Percentiles rank a stretch among this genome's conserved stretches.
phyloP scores from a whole-genome alignment of 805 yeast species.

The Ogataea methanolica region DNA sequence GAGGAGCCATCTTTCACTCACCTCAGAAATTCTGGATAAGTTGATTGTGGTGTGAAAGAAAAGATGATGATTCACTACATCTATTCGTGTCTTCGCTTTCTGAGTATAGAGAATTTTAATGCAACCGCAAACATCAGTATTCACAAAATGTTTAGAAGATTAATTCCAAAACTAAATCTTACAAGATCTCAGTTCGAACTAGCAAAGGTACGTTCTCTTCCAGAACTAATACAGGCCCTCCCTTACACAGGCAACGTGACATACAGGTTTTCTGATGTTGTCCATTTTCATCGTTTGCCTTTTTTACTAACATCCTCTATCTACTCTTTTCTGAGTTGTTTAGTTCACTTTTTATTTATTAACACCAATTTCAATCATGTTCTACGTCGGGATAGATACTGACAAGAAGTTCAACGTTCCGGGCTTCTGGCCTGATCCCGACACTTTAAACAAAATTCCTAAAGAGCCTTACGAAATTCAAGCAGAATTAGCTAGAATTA shows the following conservation, averaged over 20 bases:
- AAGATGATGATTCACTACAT: too few species aligned
- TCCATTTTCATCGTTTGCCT: neutral
- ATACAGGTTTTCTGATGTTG: neutral
- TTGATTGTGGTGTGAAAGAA: too few species aligned
- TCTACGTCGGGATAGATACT: slow-evolving; percentile 86
- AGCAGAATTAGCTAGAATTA: slow-evolving; percentile 86
- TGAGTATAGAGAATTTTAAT: too few species aligned
- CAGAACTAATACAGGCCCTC: too few species aligned
- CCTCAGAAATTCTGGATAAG: too few species aligned
- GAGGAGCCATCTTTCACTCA: too few species aligned
- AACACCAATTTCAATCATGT: slow-evolving; percentile 89
- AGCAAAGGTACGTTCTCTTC: slow-evolving; percentile 35
- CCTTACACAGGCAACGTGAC: too few species aligned
- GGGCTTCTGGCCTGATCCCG: slow-evolving; percentile 97
- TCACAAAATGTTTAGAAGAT: neutral
- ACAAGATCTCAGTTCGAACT: slow-evolving; percentile 51
- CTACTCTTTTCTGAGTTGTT: neutral
- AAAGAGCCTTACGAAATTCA: slow-evolving; percentile 89
- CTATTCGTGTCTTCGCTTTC: too few species aligned
- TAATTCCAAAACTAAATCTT: slow-evolving; percentile 23
- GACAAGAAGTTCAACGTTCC: slow-evolving; percentile 86
- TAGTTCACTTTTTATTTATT: slow-evolving; percentile 79
- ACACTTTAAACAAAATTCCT: slow-evolving; percentile 84
- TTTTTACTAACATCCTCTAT: neutral
- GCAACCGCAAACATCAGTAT: too few species aligned